phyloP scores from a whole-genome alignment of 176 grass and related monocot genomes.

The Triticum monococcum region DNA sequence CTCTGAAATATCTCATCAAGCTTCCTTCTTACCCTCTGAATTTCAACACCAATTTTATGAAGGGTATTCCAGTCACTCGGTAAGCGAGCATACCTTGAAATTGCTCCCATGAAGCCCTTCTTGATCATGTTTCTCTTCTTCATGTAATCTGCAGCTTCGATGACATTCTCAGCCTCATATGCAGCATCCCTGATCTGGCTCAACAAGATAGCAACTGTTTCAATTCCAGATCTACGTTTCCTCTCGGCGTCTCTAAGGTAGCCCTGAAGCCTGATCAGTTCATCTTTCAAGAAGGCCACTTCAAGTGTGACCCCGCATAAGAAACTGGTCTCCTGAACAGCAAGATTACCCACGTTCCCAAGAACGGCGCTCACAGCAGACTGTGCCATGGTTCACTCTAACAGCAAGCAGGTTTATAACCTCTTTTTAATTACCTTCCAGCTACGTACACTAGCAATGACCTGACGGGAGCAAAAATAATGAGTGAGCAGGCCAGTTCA shows the following conservation, averaged over 20 bases:
- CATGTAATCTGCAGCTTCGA: neutral
- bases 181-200: neutral
- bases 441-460: no score
- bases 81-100: no score
- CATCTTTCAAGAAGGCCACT: neutral
- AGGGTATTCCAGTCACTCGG: no score
- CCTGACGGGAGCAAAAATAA: no score
- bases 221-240: neutral
- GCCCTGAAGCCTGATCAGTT: neutral
- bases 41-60: no score
- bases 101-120: neutral
- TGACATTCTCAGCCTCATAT: constrained; percentile 18
- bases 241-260: neutral
- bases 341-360: neutral
- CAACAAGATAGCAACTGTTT: neutral
- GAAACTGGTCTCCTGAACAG: neutral
- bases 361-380: neutral
- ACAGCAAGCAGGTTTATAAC: no score
- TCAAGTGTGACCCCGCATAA: neutral
- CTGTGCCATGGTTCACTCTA: neutral
- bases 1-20: no score
- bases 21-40: no score
- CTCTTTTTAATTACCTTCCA: no score
- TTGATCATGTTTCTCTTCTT: neutral
- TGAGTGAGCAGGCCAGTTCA: no score